A percentile compares a stretch with the other conserved stretches of the same genome.
Conservation (phyloP, 331 rosid genomes). For the Quercus tomentella region DNA sequence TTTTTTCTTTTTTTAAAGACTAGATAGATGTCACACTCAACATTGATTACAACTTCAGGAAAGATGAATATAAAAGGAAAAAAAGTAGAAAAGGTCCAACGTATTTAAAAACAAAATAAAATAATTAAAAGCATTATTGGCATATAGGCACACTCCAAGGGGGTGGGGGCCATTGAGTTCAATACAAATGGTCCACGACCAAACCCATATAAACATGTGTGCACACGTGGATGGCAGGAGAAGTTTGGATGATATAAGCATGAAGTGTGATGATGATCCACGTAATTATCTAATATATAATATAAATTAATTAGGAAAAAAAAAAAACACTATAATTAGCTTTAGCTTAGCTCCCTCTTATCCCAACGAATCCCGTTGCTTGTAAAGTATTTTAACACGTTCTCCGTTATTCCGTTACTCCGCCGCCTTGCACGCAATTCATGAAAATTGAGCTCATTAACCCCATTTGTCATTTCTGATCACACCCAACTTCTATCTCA, state of each 20-base stretch:
- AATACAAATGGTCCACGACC: constrained; percentile 44
- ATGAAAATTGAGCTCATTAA: background rate
- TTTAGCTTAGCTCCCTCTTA: constrained; percentile 6
- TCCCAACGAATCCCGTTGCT: background rate
- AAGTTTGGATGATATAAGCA: constrained; percentile 64
- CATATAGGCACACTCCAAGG: constrained; percentile 43
- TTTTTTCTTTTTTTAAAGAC: too few species aligned
- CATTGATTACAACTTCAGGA: constrained; percentile 35
- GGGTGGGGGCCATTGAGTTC: constrained; percentile 29
- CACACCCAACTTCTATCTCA: constrained; percentile 49
- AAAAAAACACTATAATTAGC: constrained; percentile 9
- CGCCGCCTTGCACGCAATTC: constrained; percentile 31
- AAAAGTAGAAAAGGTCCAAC: constrained; percentile 11
- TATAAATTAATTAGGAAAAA: background rate
- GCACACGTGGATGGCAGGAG: constrained; percentile 41
- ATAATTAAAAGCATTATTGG: constrained; percentile 40
- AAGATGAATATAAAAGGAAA: constrained; percentile 27
- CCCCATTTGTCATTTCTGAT: background rate
- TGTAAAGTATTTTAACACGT: background rate
- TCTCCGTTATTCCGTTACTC: constrained; percentile 27
- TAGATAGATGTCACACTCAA: constrained; percentile 7
- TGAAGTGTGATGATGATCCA: constrained; percentile 86
- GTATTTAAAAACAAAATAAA: constrained; percentile 20
- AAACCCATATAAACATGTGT: constrained; percentile 33
- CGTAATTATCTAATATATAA: background rate